Conservation (phyloP, 805 yeast species). For the Hemisphaericaspora nanyangensis region DNA sequence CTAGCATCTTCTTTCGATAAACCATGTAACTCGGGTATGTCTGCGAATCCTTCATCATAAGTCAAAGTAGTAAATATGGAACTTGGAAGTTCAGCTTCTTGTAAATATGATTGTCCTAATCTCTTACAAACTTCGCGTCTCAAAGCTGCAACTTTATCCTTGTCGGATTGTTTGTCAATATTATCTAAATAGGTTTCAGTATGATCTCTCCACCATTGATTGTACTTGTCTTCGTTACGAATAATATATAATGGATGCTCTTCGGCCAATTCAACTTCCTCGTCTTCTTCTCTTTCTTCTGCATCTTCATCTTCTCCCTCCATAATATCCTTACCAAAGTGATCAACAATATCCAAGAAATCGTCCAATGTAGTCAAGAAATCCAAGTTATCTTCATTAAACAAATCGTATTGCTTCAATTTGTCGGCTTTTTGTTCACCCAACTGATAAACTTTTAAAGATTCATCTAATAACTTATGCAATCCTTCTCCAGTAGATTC, state of each 20-base stretch:
- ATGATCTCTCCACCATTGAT: slow-evolving; percentile 54
- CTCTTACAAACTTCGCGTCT: slow-evolving; percentile 42
- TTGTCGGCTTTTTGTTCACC: slow-evolving; percentile 32
- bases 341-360: slow-evolving; percentile 60
- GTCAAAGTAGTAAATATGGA: slow-evolving; percentile 50
- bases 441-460: slow-evolving; percentile 42
- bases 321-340: slow-evolving; percentile 53
- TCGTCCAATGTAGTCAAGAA: slow-evolving; percentile 61
- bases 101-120: slow-evolving; percentile 60
- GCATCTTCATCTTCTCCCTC: slow-evolving; percentile 57
- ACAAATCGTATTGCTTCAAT: slow-evolving; percentile 23
- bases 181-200: slow-evolving; percentile 29
- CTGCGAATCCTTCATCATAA: slow-evolving; percentile 48
- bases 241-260: slow-evolving; percentile 55
- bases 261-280: slow-evolving; percentile 35
- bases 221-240: slow-evolving; percentile 40
- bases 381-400: slow-evolving; percentile 44
- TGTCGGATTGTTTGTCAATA: slow-evolving; percentile 20
- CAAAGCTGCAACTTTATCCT: slow-evolving; percentile 12
- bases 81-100: slow-evolving; percentile 62
- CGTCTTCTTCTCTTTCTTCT: slow-evolving; percentile 13
- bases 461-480: slow-evolving; percentile 40
- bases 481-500: slow-evolving; percentile 38
- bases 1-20: slow-evolving; percentile 42
- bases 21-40: slow-evolving; percentile 30